These are phyloP conservation scores for Fusarium sp. DNA, from an alignment of 2,329 filamentous ascomycete species.

Conservation along the genomic window DNA sequence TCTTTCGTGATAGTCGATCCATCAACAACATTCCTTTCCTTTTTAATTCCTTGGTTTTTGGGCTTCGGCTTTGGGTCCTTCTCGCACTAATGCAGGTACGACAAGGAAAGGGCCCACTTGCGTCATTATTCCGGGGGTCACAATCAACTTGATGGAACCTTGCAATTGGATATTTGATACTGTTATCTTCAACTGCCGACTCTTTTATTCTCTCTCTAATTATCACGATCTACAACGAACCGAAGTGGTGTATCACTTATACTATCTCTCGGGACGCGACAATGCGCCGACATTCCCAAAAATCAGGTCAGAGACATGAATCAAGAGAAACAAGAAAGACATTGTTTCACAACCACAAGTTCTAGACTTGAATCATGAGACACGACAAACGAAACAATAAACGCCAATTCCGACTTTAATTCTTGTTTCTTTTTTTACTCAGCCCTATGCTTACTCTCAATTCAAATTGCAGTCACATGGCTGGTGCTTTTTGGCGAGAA, in stretches of 20 bases:
- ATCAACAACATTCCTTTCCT: conserved; percentile 12
- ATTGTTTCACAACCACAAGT: not conserved
- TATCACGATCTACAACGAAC: not conserved
- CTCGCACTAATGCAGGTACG: conserved; percentile 35
- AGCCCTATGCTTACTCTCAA: conserved; percentile 16
- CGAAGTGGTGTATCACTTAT: not conserved
- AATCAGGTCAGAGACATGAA: conserved; percentile 4
- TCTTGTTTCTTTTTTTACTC: conserved; percentile 3
- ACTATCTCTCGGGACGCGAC: not conserved
- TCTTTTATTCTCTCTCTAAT: not conserved
- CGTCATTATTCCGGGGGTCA: conserved; percentile 30
- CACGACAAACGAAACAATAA: conserved; percentile 9
- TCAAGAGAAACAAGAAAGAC: conserved; percentile 18
- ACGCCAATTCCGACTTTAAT: conserved; percentile 2
- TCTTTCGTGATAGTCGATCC: not conserved
- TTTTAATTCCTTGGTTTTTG: not conserved
- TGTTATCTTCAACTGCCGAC: conserved; percentile 13
- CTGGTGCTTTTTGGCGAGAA: conserved; percentile 1
- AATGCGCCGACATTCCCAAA: not conserved
- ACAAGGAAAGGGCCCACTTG: conserved; percentile 15
- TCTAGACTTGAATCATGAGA: conserved; percentile 2
- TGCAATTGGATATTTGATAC: not conserved
- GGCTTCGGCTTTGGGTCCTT: not conserved
- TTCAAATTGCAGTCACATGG: conserved; percentile 2
- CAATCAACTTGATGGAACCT: conserved; percentile 30